Conservation (phyloP, 2,329 filamentous ascomycete genomes). For the Orbilia javanica region DNA sequence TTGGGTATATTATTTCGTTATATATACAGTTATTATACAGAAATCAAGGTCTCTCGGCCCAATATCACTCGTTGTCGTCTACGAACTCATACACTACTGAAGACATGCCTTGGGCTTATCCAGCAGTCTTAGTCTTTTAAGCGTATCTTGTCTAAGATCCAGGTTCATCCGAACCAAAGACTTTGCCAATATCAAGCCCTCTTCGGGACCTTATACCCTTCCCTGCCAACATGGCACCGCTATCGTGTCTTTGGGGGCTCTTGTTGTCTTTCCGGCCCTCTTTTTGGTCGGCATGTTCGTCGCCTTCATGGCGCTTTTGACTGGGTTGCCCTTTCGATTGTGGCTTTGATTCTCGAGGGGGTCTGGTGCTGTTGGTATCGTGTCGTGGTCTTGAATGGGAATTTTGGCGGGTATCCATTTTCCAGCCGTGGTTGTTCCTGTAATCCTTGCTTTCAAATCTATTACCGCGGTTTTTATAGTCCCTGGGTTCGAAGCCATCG, state of each 20-base stretch:
- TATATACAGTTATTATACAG: conserved; percentile 28
- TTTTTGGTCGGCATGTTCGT: background rate
- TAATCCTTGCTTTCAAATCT: too few species aligned
- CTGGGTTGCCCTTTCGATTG: background rate
- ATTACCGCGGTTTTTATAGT: background rate
- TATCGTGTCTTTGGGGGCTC: background rate
- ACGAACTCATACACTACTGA: background rate
- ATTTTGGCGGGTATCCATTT: background rate
- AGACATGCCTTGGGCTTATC: too few species aligned
- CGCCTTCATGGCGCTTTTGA: background rate
- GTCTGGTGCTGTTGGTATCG: background rate
- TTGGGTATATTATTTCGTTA: background rate
- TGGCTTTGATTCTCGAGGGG: background rate
- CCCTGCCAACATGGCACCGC: background rate
- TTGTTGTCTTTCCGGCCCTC: background rate
- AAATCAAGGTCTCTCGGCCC: background rate
- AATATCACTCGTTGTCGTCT: background rate
- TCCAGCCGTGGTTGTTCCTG: too few species aligned
- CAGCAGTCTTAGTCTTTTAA: too few species aligned
- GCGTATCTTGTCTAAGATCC: too few species aligned
- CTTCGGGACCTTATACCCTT: background rate
- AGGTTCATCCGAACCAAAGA: conserved; percentile 1
- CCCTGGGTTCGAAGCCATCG: background rate
- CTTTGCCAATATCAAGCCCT: conserved; percentile 3
- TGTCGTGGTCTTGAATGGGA: background rate